Evolutionary conservation across 192 early-diverging fungal genomes (phyloP).

Genomic region (Geranomyces michiganensis): DNA sequence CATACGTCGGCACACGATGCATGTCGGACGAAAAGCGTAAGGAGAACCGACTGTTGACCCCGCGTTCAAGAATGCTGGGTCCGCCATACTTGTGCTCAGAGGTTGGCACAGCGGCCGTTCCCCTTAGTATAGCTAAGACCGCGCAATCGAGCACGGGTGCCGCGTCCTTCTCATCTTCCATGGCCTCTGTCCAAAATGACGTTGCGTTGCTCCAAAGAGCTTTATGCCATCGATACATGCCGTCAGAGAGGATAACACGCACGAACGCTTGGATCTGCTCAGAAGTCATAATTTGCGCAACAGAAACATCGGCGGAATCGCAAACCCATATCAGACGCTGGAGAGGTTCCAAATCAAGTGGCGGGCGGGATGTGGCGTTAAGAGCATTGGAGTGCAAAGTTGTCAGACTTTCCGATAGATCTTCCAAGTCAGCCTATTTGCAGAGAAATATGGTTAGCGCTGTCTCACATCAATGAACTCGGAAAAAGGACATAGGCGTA

Average conservation of each 20-base stretch:
- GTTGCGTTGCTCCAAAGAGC: constrained; percentile 41
- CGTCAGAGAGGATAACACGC: constrained; percentile 31
- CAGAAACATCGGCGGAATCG: constrained; percentile 19
- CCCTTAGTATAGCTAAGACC: background rate
- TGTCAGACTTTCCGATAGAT: constrained; percentile 20
- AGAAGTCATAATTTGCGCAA: background rate
- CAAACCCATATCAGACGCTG: constrained; percentile 69
- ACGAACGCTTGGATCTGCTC: constrained; percentile 4
- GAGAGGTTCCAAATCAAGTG: constrained; percentile 66
- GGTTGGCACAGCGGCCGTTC: background rate
- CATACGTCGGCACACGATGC: constrained; percentile 40
- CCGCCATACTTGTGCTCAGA: constrained; percentile 2
- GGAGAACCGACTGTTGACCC: constrained; percentile 6
- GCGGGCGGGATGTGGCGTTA: constrained; percentile 52
- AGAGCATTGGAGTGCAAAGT: constrained; percentile 33
- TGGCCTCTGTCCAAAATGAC: constrained; percentile 25
- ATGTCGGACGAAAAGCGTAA: constrained; percentile 10
- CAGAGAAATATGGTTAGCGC: background rate
- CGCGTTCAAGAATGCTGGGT: constrained; percentile 12
- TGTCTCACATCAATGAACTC: background rate
- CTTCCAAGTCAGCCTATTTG: background rate
- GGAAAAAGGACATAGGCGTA: background rate
- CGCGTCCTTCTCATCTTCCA: background rate
- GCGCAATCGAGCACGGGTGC: background rate
- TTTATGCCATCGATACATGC: constrained; percentile 40